Conservation (phyloP, 768 basidiomycete genomes). For the Rickenella mellea region DNA sequence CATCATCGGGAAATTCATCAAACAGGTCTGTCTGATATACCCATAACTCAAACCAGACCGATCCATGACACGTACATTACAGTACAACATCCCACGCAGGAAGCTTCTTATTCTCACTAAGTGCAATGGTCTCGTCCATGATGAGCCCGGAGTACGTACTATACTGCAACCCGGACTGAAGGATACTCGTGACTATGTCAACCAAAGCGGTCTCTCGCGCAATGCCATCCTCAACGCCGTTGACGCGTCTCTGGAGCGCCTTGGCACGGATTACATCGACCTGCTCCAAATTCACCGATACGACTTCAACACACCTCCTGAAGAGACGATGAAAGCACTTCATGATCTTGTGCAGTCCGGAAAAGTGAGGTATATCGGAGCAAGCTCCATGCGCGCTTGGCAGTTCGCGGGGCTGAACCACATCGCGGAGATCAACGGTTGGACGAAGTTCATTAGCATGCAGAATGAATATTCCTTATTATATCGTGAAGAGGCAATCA, state of each 20-base stretch:
- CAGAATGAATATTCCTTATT: slow-evolving; percentile 44
- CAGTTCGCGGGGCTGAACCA: slow-evolving; percentile 35
- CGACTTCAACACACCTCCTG: slow-evolving; percentile 17
- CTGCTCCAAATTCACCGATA: slow-evolving; percentile 27
- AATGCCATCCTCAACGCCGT: slow-evolving; percentile 28
- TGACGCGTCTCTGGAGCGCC: slow-evolving; percentile 12
- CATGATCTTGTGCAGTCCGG: slow-evolving; percentile 34
- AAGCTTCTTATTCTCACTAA: slow-evolving; percentile 24
- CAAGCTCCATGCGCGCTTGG: slow-evolving; percentile 38
- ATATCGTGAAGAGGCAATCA: slow-evolving; percentile 40
- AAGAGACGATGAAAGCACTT: slow-evolving; percentile 31
- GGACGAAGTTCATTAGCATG: slow-evolving; percentile 49
- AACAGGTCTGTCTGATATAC: slow-evolving; percentile 20
- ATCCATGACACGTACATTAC: slow-evolving; percentile 18
- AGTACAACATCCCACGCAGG: slow-evolving; percentile 23
- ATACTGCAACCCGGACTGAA: slow-evolving; percentile 7
- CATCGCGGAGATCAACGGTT: slow-evolving; percentile 32
- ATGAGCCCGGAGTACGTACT: slow-evolving; percentile 6
- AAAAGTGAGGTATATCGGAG: slow-evolving; percentile 32
- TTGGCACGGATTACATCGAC: slow-evolving; percentile 14
- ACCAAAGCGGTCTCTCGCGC: slow-evolving; percentile 26
- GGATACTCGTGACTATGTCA: slow-evolving; percentile 14
- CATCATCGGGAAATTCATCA: slow-evolving; percentile 26
- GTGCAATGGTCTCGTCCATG: slow-evolving; percentile 12
- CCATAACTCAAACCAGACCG: slow-evolving; percentile 7